Base-by-base conservation (phyloP, 1,284 basidiomycete genomes). In the Apiotrichum domesticum region DNA sequence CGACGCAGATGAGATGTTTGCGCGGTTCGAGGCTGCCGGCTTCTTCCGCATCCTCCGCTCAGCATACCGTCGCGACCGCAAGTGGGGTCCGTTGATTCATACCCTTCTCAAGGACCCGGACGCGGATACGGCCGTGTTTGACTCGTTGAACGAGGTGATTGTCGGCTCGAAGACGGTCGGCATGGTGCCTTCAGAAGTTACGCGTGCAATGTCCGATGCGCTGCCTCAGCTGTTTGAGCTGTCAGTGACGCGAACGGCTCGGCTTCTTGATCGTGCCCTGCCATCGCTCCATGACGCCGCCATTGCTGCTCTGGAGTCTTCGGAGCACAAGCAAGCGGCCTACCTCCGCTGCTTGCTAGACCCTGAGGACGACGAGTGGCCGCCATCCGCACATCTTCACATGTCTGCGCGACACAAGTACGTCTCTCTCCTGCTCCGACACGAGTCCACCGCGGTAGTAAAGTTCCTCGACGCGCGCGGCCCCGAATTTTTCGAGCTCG, bases 21-120 rank as follows among this genome's bases (percentile, higher is more conserved):
- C 72, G 8, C 76, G 88, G 1, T 94, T 98, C 67, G 85, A 90
- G 69, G 67, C 80, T 14, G 94, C 95, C 1, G 85, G 87, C 0
- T 99, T 98, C 77, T 93, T 86, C 73, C 84, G 91, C 45, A 94
- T 99, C 58, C 79, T 98, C 29, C 85, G 90, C 35, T 80, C 83
- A 0, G 87, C 87, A 77, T 87, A 92, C 76, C 80, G 83, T 15
- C 84, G 85, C 47, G 88, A 92, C 54, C 80, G 78, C 44, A 82
- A 84, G 59, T 98, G 92, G 92, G 79, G 83, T 3, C 78, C 82
- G 7, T 79, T 97, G 37, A 75, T 94, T 34, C 77, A 79, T 41
- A 87, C 88, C 3, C 87, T 86, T 64, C 71, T 97, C 37, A 80
- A 83, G n/a, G 93, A 97, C 72, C 80, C 83, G 0, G 83, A 85